Evolutionary conservation across 2,329 filamentous ascomycete genomes (phyloP), one percentile per base, ranked within the genome.

Genomic region (Camillea tinctor): DNA sequence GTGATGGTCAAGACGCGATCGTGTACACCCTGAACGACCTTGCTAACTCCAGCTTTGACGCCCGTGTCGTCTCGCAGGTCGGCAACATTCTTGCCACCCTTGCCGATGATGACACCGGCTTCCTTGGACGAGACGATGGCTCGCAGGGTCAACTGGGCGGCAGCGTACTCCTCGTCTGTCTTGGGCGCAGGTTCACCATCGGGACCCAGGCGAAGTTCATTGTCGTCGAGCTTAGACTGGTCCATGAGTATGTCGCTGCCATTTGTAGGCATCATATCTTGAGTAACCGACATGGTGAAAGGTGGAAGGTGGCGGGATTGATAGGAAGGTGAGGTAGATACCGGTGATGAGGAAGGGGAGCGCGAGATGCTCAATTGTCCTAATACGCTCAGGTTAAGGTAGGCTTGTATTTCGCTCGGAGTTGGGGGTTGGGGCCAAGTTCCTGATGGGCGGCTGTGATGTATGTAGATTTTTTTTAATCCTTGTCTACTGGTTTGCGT

Each of bases 101-200:
- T 99, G 77, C 95, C 95, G 77, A 99, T 99, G 77, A 99, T 98
- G 71, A 99, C 93, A 73, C 95, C 95, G 61, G 95, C 95, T 80
- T 99, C 95, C 81, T 98, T 98, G 76, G 95, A 97, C 36, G 95
- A 97, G 68, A 99, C 95, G 75, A 99, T 97, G 70, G 95, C 95
- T 75, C 95, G 91, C 65, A 99, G 87, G 63, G 95, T 99, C 72
- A 99, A 84, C 78, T 96, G 91, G 56, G 93, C 88, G 75, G 93
- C 87, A 55, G 92, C 93, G 74, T 99, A 99, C 78, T 99, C 95
- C 75, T 98, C 93, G 70, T 99, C 95, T 60, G 94, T 96, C 81
- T 94, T 95, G 71, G 92, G 94, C 62, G 86, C 85, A 64, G 86
- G 85, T 70, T 94, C 92, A 67, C 91, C 90, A 68, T 95, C 90